phyloP scores from a whole-genome alignment of 805 yeast species.

The Torulaspora delbrueckii region DNA sequence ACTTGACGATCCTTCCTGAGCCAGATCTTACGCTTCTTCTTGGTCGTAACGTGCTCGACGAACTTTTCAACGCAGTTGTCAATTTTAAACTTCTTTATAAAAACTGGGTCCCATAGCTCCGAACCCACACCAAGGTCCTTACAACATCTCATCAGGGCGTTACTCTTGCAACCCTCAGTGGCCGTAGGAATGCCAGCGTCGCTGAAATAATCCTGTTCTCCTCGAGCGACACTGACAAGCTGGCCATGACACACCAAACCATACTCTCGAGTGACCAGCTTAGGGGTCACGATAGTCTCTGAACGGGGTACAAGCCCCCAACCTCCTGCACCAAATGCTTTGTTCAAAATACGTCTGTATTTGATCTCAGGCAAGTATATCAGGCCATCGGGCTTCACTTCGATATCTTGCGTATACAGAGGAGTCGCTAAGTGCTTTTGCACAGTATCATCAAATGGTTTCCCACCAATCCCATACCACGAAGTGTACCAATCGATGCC shows the following conservation, averaged over 20 bases:
- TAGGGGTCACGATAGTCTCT: slow-evolving; percentile 70
- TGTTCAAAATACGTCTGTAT: slow-evolving; percentile 81
- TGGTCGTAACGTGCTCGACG: slow-evolving; percentile 77
- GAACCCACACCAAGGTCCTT: slow-evolving; percentile 96
- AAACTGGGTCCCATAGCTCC: slow-evolving; percentile 95
- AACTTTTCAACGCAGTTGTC: slow-evolving; percentile 72
- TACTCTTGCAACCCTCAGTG: slow-evolving; percentile 93
- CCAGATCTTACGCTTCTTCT: slow-evolving; percentile 89
- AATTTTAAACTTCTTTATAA: slow-evolving; percentile 65
- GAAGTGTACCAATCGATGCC: slow-evolving; percentile 75
- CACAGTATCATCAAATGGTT: slow-evolving; percentile 62
- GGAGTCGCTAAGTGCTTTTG: slow-evolving; percentile 58
- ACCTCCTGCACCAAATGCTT: slow-evolving; percentile 96
- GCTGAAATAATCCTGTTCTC: slow-evolving; percentile 89
- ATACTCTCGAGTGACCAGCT: slow-evolving; percentile 81
- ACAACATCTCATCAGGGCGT: slow-evolving; percentile 96
- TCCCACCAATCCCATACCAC: slow-evolving; percentile 77
- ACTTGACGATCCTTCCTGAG: slow-evolving; percentile 75
- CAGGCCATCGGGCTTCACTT: slow-evolving; percentile 93
- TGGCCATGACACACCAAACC: slow-evolving; percentile 84
- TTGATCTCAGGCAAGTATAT: slow-evolving; percentile 92
- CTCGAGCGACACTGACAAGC: slow-evolving; percentile 85
- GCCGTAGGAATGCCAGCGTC: slow-evolving; percentile 90
- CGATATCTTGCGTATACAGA: slow-evolving; percentile 69
- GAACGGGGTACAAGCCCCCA: slow-evolving; percentile 97